Evolutionary conservation across 225 moss, liverwort and hornwort genomes (phyloP).

Genomic region (Pseudisothecium myosuroides): DNA sequence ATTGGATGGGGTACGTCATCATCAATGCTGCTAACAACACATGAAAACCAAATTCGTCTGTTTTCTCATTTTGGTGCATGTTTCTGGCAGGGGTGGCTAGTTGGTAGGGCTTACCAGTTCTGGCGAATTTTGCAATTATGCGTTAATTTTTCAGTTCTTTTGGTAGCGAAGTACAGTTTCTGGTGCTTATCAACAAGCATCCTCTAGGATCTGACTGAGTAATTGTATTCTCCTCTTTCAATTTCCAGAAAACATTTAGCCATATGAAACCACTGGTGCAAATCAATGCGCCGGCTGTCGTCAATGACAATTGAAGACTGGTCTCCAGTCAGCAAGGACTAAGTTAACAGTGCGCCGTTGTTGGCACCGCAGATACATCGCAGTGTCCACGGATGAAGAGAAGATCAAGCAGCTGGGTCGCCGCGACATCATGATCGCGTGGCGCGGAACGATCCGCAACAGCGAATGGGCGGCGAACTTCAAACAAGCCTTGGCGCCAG

Average conservation of each 20-base stretch:
- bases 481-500: not conserved
- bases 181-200: not conserved
- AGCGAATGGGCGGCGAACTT: slow-evolving; percentile 49
- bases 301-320: not conserved
- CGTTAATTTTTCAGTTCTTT: not conserved
- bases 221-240: not conserved
- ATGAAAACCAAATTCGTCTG: not conserved
- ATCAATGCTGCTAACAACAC: not conserved
- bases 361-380: slow-evolving; percentile 17
- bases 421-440: slow-evolving; percentile 49
- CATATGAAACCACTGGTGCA: not conserved
- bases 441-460: slow-evolving; percentile 58
- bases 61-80: not conserved
- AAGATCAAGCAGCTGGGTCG: slow-evolving; percentile 50
- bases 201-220: not conserved
- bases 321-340: not conserved
- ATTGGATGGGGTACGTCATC: slow-evolving; percentile 32
- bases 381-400: slow-evolving; percentile 34
- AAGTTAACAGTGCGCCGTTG: too few relatives aligned
- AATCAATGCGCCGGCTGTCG: not conserved
- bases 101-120: not conserved
- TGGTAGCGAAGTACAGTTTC: too few relatives aligned
- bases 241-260: not conserved
- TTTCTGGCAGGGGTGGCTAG: not conserved
- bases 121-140: not conserved